Evolutionary conservation across 192 early-diverging fungal species (phyloP).

Genomic region (Oehlia diaphana): DNA sequence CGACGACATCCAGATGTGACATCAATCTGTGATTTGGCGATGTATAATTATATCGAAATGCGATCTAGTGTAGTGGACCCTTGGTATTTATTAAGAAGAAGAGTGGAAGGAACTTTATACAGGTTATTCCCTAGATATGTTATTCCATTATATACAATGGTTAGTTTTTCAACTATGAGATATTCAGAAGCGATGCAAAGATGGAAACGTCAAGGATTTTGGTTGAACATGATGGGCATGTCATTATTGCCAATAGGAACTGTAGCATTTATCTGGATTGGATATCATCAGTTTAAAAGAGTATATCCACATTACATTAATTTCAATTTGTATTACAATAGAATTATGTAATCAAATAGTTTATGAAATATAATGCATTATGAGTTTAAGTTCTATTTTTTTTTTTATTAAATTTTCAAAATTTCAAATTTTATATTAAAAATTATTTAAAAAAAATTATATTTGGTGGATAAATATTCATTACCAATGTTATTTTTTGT

Average conservation of each 20-base stretch:
- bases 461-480: too few species aligned
- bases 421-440: too few species aligned
- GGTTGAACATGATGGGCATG: slow-evolving; percentile 41
- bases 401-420: too few species aligned
- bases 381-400: too few species aligned
- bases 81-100: slow-evolving; percentile 75
- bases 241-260: background rate
- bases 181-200: slow-evolving; percentile 70
- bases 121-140: slow-evolving; percentile 64
- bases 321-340: too few species aligned
- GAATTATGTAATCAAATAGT: too few species aligned
- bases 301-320: background rate
- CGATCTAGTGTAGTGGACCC: slow-evolving; percentile 74
- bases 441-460: too few species aligned
- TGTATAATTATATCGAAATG: slow-evolving; percentile 97
- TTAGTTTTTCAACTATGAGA: slow-evolving; percentile 86
- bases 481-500: too few species aligned
- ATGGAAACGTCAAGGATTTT: slow-evolving; percentile 52
- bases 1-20: slow-evolving; percentile 72
- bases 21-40: slow-evolving; percentile 90
- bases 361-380: too few species aligned
- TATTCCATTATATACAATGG: slow-evolving; percentile 96
- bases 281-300: background rate
- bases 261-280: background rate
- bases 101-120: slow-evolving; percentile 77